A percentile compares a stretch with the other conserved stretches of the same genome.
Evolutionary conservation across 441 rosid genomes (phyloP).

Genomic region (Gossypium trilobum): DNA sequence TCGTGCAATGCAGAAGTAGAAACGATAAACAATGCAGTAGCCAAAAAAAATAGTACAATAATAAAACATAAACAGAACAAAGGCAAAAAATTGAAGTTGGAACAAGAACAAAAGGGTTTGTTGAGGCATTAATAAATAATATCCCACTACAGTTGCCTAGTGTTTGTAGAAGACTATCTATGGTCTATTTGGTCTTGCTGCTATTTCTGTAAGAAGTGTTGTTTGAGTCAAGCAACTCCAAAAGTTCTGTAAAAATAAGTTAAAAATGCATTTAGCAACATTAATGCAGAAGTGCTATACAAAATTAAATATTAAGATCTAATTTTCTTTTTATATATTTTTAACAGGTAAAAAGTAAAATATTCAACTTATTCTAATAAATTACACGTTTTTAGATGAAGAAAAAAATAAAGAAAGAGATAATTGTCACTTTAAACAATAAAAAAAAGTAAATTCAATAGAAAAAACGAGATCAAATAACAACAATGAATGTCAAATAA

Average conservation of each 20-base stretch:
- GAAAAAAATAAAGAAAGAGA: not conserved
- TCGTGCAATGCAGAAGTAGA: not conserved
- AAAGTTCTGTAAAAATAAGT: not conserved
- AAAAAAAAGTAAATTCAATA: not conserved
- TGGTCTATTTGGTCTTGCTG: not conserved
- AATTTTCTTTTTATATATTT: not conserved
- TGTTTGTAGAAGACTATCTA: constrained; percentile 1
- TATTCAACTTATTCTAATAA: not conserved
- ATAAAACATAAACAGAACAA: not conserved
- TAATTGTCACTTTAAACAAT: not conserved
- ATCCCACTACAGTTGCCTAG: not conserved
- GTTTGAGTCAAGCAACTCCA: not conserved
- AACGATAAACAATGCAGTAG: not conserved
- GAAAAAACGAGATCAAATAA: not conserved
- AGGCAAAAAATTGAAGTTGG: constrained; percentile 3
- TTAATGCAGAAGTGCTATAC: not conserved
- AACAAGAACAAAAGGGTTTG: not conserved
- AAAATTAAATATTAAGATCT: not conserved
- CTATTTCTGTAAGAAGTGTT: not conserved
- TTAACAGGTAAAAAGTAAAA: not conserved
- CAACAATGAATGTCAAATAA: not conserved
- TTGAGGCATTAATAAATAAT: not conserved
- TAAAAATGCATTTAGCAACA: not conserved
- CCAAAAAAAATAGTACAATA: not conserved
- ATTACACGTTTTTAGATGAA: not conserved